Conservation (phyloP, 805 yeast genomes). For the Candida broadrunensis region DNA sequence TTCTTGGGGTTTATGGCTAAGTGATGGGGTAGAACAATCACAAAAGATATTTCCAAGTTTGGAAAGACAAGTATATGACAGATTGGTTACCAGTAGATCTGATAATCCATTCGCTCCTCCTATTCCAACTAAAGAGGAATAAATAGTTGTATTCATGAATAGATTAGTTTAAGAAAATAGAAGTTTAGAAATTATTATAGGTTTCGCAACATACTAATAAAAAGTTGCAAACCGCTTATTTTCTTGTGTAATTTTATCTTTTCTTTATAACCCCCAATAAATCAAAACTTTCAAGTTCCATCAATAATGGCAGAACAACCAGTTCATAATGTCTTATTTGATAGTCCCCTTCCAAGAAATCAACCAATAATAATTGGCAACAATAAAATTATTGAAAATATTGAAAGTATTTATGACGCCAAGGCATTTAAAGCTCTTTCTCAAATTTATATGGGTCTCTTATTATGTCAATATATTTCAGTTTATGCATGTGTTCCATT, state of each 20-base stretch:
- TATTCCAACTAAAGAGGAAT: slow-evolving; percentile 4
- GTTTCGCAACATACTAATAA: neutral
- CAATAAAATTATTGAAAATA: slow-evolving; percentile 7
- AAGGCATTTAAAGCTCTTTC: slow-evolving; percentile 8
- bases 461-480: slow-evolving; percentile 26
- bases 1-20: slow-evolving; percentile 77
- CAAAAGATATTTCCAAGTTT: slow-evolving; percentile 48
- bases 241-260: neutral
- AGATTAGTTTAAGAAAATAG: no score
- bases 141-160: neutral
- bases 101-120: slow-evolving; percentile 19
- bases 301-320: slow-evolving; percentile 3
- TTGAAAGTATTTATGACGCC: slow-evolving; percentile 14
- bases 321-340: slow-evolving; percentile 14
- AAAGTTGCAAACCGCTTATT: neutral
- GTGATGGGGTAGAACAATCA: slow-evolving; percentile 67
- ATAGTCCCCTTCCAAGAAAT: slow-evolving; percentile 10
- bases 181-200: neutral
- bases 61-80: slow-evolving; percentile 43
- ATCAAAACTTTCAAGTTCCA: no score
- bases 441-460: slow-evolving; percentile 16
- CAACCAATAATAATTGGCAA: slow-evolving; percentile 10
- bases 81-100: slow-evolving; percentile 14
- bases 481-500: slow-evolving; percentile 31
- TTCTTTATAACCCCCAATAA: neutral